phyloP scores from a whole-genome alignment of 2,329 filamentous ascomycete genomes.

The Aspergillus novofumigatus region DNA sequence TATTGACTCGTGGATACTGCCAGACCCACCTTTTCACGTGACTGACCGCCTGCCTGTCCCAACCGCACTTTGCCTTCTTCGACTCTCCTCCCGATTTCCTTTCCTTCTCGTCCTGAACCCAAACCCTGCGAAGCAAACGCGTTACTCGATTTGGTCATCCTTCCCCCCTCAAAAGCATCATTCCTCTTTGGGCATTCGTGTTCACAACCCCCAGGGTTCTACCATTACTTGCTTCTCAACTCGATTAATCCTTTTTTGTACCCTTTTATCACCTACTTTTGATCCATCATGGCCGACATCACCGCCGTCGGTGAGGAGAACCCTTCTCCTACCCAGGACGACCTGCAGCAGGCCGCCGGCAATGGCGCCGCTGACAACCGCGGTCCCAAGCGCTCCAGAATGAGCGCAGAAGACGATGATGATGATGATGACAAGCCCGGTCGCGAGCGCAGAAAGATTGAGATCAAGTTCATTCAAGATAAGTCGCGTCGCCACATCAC shows the following conservation, averaged over 20 bases:
- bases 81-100: slow-evolving; percentile 27
- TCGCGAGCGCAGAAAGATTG: slow-evolving; percentile 97
- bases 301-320: slow-evolving; percentile 73
- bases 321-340: slow-evolving; percentile 68
- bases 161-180: slow-evolving; percentile 37
- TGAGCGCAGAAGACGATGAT: slow-evolving; percentile 84
- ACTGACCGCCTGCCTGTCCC: slow-evolving; percentile 26
- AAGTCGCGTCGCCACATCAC: slow-evolving; percentile 99
- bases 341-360: slow-evolving; percentile 57
- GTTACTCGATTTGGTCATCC: slow-evolving; percentile 46
- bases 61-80: slow-evolving; percentile 35
- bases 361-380: slow-evolving; percentile 72
- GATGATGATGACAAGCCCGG: slow-evolving; percentile 97
- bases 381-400: slow-evolving; percentile 84
- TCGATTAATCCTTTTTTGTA: slow-evolving; percentile 8
- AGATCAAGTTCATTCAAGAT: slow-evolving; percentile 99
- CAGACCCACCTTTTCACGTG: slow-evolving; percentile 19
- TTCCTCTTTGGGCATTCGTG: slow-evolving; percentile 42
- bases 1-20: neutral
- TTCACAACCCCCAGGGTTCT: slow-evolving; percentile 16
- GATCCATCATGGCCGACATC: slow-evolving; percentile 67
- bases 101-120: slow-evolving; percentile 34
- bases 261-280: slow-evolving; percentile 9
- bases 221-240: slow-evolving; percentile 11
- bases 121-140: slow-evolving; percentile 43